Base-by-base conservation (phyloP, 2,329 filamentous ascomycete genomes). In the Xylaria sp. region DNA sequence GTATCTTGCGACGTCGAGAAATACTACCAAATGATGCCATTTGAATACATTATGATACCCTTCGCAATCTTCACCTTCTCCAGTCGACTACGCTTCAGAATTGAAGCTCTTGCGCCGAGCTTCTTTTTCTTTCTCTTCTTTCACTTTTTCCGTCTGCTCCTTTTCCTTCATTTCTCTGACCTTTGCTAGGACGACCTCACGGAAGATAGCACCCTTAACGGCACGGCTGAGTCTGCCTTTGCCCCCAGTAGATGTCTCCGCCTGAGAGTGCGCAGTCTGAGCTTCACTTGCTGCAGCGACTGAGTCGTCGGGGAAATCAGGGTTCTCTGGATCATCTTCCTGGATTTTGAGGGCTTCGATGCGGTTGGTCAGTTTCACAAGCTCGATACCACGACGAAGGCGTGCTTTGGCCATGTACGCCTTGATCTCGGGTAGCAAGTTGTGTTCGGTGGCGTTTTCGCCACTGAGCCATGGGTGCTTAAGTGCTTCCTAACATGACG, bases 401-500 rank as follows among this genome's bases (percentile, higher is more conserved):
- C 93, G 92, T 60, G 92, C 92, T 78, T 93, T 93, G 67, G 94
- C 90, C 78, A 96, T 92, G 82, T 95, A 96, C 55, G 93, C 90
- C 79, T 91, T 92, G 83, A 99, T 96, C 82, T 99, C 95, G 69
- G 95, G 95, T 77, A 99, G 82, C 86, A 99, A 86, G 84, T 99
- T 94, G 87, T 97, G 93, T 78, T 98, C 94, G 65, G 91, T 92
- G 66, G 95, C 95, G 66, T 87, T 95, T 82, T 95, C 86, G 77
- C 94, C 94, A 74, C 88, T 95, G 72, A 98, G 88, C 94, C 94
- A 98, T 63, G 86, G 83, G 78, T 97, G 94, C 62, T 86, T 83
- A 54, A 97, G 81, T 46, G 94, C 92, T 80, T 92, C 83, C 87
- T 92, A 67, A 68, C 52, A 11, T 14, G 9, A 42, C 15, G 46